Evolutionary conservation across 768 basidiomycete genomes (phyloP), one percentile per base, ranked within the genome.

Genomic region (Thelephora aurantiotincta): DNA sequence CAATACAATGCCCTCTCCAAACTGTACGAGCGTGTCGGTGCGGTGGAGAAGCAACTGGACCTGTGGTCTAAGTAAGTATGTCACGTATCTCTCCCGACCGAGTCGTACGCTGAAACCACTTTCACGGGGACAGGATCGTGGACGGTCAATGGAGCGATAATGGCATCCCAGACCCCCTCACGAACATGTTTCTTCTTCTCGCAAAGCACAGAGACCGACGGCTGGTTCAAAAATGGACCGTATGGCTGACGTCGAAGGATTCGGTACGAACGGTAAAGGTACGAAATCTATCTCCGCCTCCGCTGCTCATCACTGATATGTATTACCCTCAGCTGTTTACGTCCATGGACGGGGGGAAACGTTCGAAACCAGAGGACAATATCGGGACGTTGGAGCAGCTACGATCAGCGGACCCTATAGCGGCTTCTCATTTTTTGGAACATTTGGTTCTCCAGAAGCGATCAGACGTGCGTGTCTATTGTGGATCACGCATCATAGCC

Each of bases 171-270:
- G 77, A 88, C 52, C 83, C 87, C 1, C 56, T 81, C 5, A 65
- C 68, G 1, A 69, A 77, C 48, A 77, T 85, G 63, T 65, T 83
- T 33, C 54, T 65, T 9, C 58, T 84, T 12, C 63, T 92, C 4
- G 66, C 62, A 5, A 71, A 74, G 41, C 74, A 72, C 50, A 74
- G 69, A 49, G 80, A 87, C 55, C 73, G 75, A 20, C 56, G 65
- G 2, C 56, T 90, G 46, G 74, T 78, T 3, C 78, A 82, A 51
- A 71, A 74, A 45, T 92, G 90, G 79, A 82, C 76, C 2, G 63
- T 87, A 6, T 94, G 92, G 91, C 63, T 96, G 18, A 71, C 79
- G 2, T 75, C 72, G 53, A 71, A 72, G 34, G 78, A 87, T 61
- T 66, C 77, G 0, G 78, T 82, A 20, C 74, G 72, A 38, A 89